Percentiles rank a stretch among this genome's conserved stretches.
These are phyloP conservation scores for Starmerella kuoi DNA, from an alignment of 805 yeast species.

Conservation along the genomic window DNA sequence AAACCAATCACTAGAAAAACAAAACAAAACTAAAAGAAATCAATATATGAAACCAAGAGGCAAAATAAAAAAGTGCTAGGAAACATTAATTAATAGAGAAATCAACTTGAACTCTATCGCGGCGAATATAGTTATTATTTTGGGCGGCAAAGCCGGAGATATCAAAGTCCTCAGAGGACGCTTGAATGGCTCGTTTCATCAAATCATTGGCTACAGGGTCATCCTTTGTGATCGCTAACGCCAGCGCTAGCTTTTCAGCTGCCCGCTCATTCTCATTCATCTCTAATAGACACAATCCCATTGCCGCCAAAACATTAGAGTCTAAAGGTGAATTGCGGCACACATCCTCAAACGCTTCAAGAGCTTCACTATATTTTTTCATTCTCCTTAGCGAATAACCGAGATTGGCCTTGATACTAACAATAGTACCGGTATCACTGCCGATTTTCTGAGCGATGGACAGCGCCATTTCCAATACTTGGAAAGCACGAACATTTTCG, in stretches of 20 bases:
- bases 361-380: slow-evolving; percentile 56
- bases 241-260: slow-evolving; percentile 64
- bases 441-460: slow-evolving; percentile 32
- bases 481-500: slow-evolving; percentile 53
- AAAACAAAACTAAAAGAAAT: no score
- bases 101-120: slow-evolving; percentile 2
- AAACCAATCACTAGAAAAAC: no score
- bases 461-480: slow-evolving; percentile 26
- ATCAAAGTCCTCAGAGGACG: slow-evolving; percentile 6
- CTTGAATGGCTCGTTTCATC: slow-evolving; percentile 48
- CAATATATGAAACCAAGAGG: no score
- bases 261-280: slow-evolving; percentile 53
- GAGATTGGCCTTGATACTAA: slow-evolving; percentile 40
- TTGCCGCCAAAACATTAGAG: slow-evolving; percentile 64
- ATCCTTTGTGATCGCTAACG: slow-evolving; percentile 62
- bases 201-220: slow-evolving; percentile 80
- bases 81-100: neutral
- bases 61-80: no score
- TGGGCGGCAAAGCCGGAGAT: slow-evolving; percentile 3
- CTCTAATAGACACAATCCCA: slow-evolving; percentile 72
- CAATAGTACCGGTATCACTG: slow-evolving; percentile 72
- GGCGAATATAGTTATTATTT: slow-evolving; percentile 3
- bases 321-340: slow-evolving; percentile 56
- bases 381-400: slow-evolving; percentile 20
- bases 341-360: slow-evolving; percentile 66